A percentile compares a stretch with the other conserved stretches of the same genome.
phyloP scores from a whole-genome alignment of 2,329 filamentous ascomycete genomes.

The Fusarium nurragi region DNA sequence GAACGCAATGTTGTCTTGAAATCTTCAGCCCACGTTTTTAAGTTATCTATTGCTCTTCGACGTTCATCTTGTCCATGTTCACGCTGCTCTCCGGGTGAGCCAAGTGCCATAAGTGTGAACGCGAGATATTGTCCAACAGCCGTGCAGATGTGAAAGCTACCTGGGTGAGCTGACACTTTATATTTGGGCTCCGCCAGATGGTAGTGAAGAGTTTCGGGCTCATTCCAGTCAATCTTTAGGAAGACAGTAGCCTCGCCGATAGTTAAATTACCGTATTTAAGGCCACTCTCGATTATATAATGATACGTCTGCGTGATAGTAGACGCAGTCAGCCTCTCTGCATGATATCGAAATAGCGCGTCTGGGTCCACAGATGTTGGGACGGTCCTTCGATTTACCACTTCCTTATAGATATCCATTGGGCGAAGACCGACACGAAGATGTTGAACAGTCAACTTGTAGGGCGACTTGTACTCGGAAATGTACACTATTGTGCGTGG shows the following conservation, averaged over 20 bases:
- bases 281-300: constrained; percentile 59
- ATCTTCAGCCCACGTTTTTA: neutral
- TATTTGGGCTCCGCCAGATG: constrained; percentile 7
- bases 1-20: neutral
- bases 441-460: constrained; percentile 55
- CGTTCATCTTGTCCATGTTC: neutral
- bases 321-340: constrained; percentile 52
- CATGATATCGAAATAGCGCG: constrained; percentile 49
- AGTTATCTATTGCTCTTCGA: neutral
- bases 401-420: constrained; percentile 54
- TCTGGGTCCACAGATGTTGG: constrained; percentile 42
- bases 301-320: constrained; percentile 59
- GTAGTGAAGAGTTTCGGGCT: constrained; percentile 4
- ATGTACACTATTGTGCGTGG: constrained; percentile 43
- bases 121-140: neutral
- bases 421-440: constrained; percentile 54
- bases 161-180: neutral
- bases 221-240: constrained; percentile 9
- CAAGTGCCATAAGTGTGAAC: neutral
- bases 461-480: constrained; percentile 58
- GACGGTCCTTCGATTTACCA: constrained; percentile 43
- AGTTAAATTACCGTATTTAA: constrained; percentile 55
- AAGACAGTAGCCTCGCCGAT: constrained; percentile 7
- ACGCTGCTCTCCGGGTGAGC: neutral
- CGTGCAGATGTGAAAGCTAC: neutral